Evolutionary conservation across 306 rosid species (phyloP).

Genomic region (Herpetospermum pedunculosum): DNA sequence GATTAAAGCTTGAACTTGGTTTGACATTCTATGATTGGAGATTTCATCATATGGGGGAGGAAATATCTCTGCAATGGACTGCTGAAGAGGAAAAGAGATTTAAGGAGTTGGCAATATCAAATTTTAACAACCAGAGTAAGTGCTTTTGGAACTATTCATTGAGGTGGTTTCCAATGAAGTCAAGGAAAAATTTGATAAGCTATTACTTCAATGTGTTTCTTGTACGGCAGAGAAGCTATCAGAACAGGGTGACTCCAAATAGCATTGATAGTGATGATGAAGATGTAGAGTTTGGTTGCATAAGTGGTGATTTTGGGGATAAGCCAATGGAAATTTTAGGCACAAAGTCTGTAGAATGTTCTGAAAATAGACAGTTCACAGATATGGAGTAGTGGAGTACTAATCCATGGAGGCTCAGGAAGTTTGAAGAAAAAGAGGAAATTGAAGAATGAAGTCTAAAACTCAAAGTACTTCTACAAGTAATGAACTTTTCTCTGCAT

Average conservation of each 20-base stretch:
- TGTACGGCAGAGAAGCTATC: constrained; percentile 60
- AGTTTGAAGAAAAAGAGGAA: neutral
- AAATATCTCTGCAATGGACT: constrained; percentile 77
- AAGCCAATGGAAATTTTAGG: constrained; percentile 26
- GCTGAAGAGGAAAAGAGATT: constrained; percentile 53
- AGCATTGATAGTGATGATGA: constrained; percentile 67
- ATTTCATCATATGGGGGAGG: constrained; percentile 78
- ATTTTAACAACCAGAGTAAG: constrained; percentile 8
- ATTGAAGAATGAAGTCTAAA: neutral
- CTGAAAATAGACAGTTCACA: constrained; percentile 36
- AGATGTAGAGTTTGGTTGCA: constrained; percentile 55
- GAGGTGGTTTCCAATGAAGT: constrained; percentile 43
- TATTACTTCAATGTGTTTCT: constrained; percentile 78
- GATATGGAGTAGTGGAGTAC: constrained; percentile 26
- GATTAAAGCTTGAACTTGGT: constrained; percentile 60
- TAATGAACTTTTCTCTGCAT: neutral
- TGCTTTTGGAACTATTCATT: constrained; percentile 24
- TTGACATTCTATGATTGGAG: constrained; percentile 52
- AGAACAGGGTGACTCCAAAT: constrained; percentile 64
- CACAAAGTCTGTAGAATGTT: constrained; percentile 25
- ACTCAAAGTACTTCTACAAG: neutral
- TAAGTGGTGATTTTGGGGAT: constrained; percentile 44
- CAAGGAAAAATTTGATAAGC: constrained; percentile 45
- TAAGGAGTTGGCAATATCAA: constrained; percentile 37
- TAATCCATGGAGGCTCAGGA: neutral